phyloP scores from a whole-genome alignment of 2,329 filamentous ascomycete species.

The Graphium sp. region DNA sequence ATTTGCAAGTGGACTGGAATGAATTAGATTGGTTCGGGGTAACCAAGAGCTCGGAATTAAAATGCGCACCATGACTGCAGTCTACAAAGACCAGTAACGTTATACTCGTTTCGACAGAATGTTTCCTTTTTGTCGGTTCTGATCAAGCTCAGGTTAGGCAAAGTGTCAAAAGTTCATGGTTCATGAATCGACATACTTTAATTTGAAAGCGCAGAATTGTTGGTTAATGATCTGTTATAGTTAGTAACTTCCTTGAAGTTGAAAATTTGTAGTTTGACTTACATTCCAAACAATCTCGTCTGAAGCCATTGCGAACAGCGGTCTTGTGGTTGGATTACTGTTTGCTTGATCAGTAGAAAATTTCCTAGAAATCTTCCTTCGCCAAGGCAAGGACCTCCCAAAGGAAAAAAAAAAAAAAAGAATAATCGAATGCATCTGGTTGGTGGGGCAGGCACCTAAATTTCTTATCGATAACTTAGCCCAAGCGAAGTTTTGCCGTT shows the following conservation, averaged over 20 bases:
- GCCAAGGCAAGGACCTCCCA: neutral
- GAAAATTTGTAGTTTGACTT: too few relatives aligned
- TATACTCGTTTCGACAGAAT: conserved; percentile 93
- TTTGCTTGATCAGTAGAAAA: neutral
- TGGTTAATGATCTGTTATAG: conserved; percentile 92
- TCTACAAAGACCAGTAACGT: conserved; percentile 69
- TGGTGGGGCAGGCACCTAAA: too few relatives aligned
- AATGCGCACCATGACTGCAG: conserved; percentile 83
- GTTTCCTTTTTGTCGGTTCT: conserved; percentile 74
- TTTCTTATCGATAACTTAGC: too few relatives aligned
- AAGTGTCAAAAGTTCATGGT: neutral
- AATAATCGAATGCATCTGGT: too few relatives aligned
- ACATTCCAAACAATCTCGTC: conserved; percentile 98
- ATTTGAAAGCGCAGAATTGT: conserved; percentile 87
- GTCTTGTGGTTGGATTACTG: conserved; percentile 11
- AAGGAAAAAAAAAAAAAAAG: too few relatives aligned
- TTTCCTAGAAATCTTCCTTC: neutral
- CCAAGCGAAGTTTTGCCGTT: too few relatives aligned
- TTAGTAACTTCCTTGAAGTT: too few relatives aligned
- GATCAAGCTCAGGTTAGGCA: conserved; percentile 14
- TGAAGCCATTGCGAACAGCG: too few relatives aligned
- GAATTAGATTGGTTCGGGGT: too few relatives aligned
- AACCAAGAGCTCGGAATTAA: too few relatives aligned
- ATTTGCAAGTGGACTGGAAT: conserved; percentile 80
- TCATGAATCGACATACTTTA: conserved; percentile 54